Evolutionary conservation across 2,329 filamentous ascomycete genomes (phyloP).

Genomic region (Geosmithia putterillii): DNA sequence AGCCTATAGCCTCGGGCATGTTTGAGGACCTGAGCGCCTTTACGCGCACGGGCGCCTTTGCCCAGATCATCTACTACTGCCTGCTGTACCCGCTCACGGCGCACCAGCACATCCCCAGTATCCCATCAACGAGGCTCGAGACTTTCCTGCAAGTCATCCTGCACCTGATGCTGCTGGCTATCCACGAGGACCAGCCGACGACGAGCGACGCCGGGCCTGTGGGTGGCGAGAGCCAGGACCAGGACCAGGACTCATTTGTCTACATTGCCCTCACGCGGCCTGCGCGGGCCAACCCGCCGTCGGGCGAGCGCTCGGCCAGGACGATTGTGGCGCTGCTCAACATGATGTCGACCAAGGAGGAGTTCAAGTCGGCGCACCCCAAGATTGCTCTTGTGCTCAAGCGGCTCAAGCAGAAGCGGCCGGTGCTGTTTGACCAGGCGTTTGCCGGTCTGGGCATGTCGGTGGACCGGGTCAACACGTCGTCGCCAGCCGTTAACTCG

Average conservation of each 20-base stretch:
- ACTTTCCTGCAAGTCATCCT: conserved; percentile 85
- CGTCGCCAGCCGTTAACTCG: conserved; percentile 60
- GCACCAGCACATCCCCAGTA: conserved; percentile 54
- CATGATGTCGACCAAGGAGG: conserved; percentile 51
- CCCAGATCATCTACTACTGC: conserved; percentile 80
- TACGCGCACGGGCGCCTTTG: conserved; percentile 74
- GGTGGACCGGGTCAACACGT: conserved; percentile 68
- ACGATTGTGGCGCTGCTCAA: conserved; percentile 55
- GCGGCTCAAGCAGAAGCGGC: conserved; percentile 73
- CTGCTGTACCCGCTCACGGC: conserved; percentile 69
- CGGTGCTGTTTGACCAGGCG: conserved; percentile 56
- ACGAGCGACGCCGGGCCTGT: too few species aligned
- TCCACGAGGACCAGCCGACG: conserved; percentile 61
- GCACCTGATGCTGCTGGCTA: conserved; percentile 75
- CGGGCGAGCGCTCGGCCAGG: conserved; percentile 40
- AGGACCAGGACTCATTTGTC: conserved; percentile 55
- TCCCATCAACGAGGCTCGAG: conserved; percentile 76
- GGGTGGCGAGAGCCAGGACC: too few species aligned
- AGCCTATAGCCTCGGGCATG: conserved; percentile 61
- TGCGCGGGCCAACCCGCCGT: conserved; percentile 49
- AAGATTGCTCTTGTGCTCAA: conserved; percentile 78
- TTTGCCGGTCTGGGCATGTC: conserved; percentile 53
- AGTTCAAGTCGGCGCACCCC: conserved; percentile 70
- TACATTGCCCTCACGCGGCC: conserved; percentile 54
- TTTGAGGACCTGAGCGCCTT: conserved; percentile 70